Evolutionary conservation across 75 land plant genomes (phyloP).

Genomic region (Pinus albicaulis): DNA sequence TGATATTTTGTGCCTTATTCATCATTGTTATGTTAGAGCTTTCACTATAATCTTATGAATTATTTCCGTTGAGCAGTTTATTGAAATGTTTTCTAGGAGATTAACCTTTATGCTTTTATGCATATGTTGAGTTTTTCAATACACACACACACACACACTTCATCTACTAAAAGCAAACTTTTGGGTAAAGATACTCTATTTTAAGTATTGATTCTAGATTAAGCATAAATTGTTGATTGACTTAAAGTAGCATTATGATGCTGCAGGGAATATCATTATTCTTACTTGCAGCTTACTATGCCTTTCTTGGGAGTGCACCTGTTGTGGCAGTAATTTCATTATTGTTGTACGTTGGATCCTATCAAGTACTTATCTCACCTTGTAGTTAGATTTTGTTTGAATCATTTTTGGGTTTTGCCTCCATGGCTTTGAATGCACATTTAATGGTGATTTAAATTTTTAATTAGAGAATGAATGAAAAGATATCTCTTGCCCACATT

Average conservation of each 20-base stretch:
- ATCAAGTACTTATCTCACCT: constrained; percentile 52
- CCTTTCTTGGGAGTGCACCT: constrained; percentile 35
- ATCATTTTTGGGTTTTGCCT: background rate
- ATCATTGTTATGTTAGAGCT: background rate
- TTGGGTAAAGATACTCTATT: background rate
- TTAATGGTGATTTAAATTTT: background rate
- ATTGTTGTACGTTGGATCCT: constrained; percentile 74
- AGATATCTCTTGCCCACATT: background rate
- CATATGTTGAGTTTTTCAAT: background rate
- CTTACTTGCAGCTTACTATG: constrained; percentile 67
- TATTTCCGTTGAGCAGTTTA: background rate
- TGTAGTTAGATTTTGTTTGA: background rate
- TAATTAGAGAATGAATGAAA: background rate
- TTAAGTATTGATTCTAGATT: background rate
- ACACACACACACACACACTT: background rate
- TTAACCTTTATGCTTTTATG: background rate
- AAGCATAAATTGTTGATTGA: background rate
- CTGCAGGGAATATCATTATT: constrained; percentile 62
- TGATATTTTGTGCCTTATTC: constrained; percentile 13
- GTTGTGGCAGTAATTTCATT: constrained; percentile 70
- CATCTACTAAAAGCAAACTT: background rate
- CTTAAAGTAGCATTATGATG: background rate
- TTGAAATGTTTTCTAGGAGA: background rate
- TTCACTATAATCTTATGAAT: background rate
- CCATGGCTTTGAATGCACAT: background rate